Evolutionary conservation across 176 grass and related monocot genomes (phyloP).

Genomic region (Eleusine coracana): DNA sequence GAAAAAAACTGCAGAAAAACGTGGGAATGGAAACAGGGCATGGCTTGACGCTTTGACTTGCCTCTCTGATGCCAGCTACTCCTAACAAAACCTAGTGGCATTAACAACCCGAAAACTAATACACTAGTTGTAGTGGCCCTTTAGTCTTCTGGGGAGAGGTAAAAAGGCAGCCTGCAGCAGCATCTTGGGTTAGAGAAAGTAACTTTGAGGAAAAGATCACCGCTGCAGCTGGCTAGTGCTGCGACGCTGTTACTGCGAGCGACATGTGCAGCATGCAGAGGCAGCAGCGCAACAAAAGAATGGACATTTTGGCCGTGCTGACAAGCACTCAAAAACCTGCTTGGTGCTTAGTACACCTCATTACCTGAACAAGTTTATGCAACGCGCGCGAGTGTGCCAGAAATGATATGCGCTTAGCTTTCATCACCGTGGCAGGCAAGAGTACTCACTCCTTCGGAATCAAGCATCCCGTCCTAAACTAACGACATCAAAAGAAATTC

Average conservation of each 20-base stretch:
- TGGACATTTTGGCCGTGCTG: not conserved
- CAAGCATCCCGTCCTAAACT: no score
- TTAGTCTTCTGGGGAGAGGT: not conserved
- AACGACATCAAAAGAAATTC: no score
- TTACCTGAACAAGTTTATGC: no score
- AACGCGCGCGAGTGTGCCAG: no score
- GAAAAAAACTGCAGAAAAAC: no score
- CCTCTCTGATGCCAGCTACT: not conserved
- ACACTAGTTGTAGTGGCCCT: not conserved
- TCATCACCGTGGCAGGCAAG: no score
- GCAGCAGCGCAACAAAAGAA: not conserved
- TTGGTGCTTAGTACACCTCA: no score
- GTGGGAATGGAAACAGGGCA: no score
- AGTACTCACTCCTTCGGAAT: no score
- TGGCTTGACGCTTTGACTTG: no score
- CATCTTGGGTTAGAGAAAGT: slow-evolving; percentile 11
- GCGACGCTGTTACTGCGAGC: not conserved
- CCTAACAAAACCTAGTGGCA: not conserved
- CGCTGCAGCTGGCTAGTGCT: no score
- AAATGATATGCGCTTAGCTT: no score
- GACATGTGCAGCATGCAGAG: not conserved
- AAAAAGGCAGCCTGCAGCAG: not conserved
- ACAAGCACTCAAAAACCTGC: not conserved
- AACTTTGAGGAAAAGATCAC: slow-evolving; percentile 9
- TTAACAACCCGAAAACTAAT: not conserved